phyloP scores from a whole-genome alignment of 139 green algal genomes.

The Chlorella sp. region DNA sequence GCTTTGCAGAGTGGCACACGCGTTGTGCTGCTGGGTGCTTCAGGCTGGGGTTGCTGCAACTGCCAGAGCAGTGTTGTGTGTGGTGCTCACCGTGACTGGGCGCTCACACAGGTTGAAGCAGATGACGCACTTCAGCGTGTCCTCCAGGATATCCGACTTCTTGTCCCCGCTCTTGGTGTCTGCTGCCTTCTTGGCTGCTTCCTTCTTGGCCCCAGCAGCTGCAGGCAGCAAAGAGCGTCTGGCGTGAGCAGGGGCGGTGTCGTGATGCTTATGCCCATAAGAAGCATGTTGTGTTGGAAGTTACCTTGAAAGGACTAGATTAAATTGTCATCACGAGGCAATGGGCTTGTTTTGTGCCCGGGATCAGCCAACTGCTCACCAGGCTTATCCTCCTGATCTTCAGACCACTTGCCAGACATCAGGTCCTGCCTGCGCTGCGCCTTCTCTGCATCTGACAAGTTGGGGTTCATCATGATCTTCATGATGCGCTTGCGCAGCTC shows the following conservation, averaged over 20 bases:
- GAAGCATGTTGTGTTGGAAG: too few species aligned
- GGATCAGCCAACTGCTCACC: background rate
- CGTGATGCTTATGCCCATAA: background rate
- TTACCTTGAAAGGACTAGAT: too few species aligned
- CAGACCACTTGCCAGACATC: conserved; percentile 55
- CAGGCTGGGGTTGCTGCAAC: too few species aligned
- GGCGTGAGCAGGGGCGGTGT: background rate
- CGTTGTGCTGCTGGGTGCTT: too few species aligned
- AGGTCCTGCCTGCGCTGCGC: conserved; percentile 64
- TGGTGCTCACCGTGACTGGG: conserved; percentile 81
- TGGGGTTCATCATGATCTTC: conserved; percentile 64
- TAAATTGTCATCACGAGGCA: too few species aligned
- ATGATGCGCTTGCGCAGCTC: conserved; percentile 52
- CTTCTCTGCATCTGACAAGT: conserved; percentile 77
- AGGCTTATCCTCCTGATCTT: conserved; percentile 14
- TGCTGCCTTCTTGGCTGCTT: background rate
- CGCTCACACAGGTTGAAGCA: conserved; percentile 81
- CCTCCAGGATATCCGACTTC: conserved; percentile 41
- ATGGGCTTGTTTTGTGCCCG: background rate
- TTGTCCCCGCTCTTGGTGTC: background rate
- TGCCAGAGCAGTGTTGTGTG: too few species aligned
- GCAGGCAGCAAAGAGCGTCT: background rate
- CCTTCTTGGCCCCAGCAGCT: background rate
- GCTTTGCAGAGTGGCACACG: too few species aligned
- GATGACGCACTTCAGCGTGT: conserved; percentile 83